phyloP scores from a whole-genome alignment of 2,329 filamentous ascomycete species.

The Botrytis fragariae region DNA sequence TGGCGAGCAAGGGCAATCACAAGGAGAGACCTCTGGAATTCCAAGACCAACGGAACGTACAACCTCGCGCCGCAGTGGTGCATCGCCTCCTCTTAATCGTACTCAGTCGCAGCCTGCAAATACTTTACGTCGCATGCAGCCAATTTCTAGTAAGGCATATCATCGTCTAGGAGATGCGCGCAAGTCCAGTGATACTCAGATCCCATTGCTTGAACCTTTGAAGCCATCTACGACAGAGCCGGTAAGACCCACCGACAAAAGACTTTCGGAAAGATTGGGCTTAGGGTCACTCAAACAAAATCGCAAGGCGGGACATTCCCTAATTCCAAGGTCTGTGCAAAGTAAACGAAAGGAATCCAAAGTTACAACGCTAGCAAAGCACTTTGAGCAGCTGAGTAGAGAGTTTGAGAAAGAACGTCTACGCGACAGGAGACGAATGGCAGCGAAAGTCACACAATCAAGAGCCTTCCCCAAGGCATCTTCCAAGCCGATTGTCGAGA shows the following conservation, averaged over 20 bases:
- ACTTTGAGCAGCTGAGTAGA: constrained; percentile 93
- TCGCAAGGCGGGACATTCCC: constrained; percentile 60
- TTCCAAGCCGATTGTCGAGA: constrained; percentile 93
- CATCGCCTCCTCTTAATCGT: constrained; percentile 37
- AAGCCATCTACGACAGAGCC: constrained; percentile 33
- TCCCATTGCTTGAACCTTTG: constrained; percentile 29
- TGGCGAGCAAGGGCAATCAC: constrained; percentile 20
- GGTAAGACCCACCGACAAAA: constrained; percentile 55
- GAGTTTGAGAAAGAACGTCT: constrained; percentile 88
- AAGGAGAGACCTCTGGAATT: constrained; percentile 35
- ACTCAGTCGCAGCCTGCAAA: constrained; percentile 39
- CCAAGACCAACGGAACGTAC: constrained; percentile 37
- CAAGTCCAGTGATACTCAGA: constrained; percentile 22
- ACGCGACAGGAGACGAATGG: constrained; percentile 77
- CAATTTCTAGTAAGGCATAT: constrained; percentile 27
- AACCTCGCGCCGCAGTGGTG: constrained; percentile 29
- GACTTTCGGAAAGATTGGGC: constrained; percentile 70
- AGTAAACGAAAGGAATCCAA: constrained; percentile 67
- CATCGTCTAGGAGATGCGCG: constrained; percentile 29
- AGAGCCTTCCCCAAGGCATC: constrained; percentile 85
- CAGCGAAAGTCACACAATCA: constrained; percentile 70
- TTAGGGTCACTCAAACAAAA: constrained; percentile 61
- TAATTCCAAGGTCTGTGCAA: constrained; percentile 84
- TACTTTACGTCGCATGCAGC: constrained; percentile 34
- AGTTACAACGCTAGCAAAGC: constrained; percentile 87